phyloP scores from a whole-genome alignment of 2,329 filamentous ascomycete species.

The Leptodontidium sp. region DNA sequence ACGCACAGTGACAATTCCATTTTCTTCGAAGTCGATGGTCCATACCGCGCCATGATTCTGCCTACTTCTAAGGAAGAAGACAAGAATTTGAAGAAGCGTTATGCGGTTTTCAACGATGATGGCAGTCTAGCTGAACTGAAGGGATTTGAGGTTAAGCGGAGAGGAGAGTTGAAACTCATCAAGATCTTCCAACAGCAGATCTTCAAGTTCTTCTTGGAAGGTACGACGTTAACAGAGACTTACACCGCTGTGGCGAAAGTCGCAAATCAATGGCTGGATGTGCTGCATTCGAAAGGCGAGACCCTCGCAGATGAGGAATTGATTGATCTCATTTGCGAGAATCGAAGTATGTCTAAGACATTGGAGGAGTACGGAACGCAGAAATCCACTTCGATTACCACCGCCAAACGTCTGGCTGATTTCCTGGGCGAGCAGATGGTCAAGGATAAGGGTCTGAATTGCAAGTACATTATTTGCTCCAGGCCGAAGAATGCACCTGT shows the following conservation, averaged over 20 bases:
- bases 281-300: constrained; percentile 85
- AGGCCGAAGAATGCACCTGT: constrained; percentile 88
- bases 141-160: constrained; percentile 95
- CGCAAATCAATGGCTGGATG: constrained; percentile 95
- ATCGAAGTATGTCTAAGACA: constrained; percentile 97
- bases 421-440: constrained; percentile 99
- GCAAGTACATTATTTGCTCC: constrained; percentile 98
- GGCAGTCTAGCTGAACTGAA: constrained; percentile 95
- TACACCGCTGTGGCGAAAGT: constrained; percentile 93
- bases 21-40: constrained; percentile 98
- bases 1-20: constrained; percentile 99
- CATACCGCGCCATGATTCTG: constrained; percentile 96
- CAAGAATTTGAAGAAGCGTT: constrained; percentile 99
- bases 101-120: constrained; percentile 98
- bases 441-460: constrained; percentile 98
- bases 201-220: constrained; percentile 99
- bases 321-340: constrained; percentile 99
- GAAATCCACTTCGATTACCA: constrained; percentile 99
- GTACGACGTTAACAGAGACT: constrained; percentile 84
- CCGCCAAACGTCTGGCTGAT: constrained; percentile 90
- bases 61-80: constrained; percentile 98
- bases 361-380: constrained; percentile 94
- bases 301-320: constrained; percentile 96
- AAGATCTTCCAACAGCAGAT: constrained; percentile 99
- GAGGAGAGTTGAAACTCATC: constrained; percentile 98